Evolutionary conservation across 2,329 filamentous ascomycete species (phyloP), one percentile per base, ranked within the genome.

Genomic region (Fusarium sp.): DNA sequence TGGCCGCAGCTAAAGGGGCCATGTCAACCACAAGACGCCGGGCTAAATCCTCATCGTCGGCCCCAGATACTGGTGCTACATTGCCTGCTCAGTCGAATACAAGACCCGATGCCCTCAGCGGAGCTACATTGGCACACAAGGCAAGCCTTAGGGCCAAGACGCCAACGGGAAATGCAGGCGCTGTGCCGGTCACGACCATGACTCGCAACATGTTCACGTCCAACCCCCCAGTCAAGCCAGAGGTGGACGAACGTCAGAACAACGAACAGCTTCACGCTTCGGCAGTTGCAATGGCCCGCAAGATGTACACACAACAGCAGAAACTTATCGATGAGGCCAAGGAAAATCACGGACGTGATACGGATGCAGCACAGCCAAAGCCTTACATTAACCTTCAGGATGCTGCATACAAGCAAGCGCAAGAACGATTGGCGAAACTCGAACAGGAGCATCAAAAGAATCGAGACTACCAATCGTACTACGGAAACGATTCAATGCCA

Each of bases 241-340:
- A 96, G 73, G 80, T 88, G 0, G 90, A 96, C 40, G 93, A 97
- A 73, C 86, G 89, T 76, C 89, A 87, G 64, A 88, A 87, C 59
- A 87, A 90, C 44, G 91, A 93, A 69, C 88, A 89, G 6, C 82
- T 97, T 4, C 91, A 90, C 67, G 92, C 93, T 30, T 95, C 93
- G 20, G 93, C 94, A 4, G 83, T 97, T 4, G 92, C 92, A 13
- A 97, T 97, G 93, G 94, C 94, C 8, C 92, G 90, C 78, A 88
- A 91, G 71, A 95, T 97, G 89, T 97, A 94, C 75, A 87, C 83
- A 13, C 82, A 87, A 33, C 90, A 93, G 70, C 88, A 92, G 65
- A 87, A 85, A 63, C 85, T 84, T 62, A 82, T 86, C 2, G 85
- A 88, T 8, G 81, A 84, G 63, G 79, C 82, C 30, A 82, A 80